Conservation (phyloP, 2,329 filamentous ascomycete genomes). For the Beauveria sp. region DNA sequence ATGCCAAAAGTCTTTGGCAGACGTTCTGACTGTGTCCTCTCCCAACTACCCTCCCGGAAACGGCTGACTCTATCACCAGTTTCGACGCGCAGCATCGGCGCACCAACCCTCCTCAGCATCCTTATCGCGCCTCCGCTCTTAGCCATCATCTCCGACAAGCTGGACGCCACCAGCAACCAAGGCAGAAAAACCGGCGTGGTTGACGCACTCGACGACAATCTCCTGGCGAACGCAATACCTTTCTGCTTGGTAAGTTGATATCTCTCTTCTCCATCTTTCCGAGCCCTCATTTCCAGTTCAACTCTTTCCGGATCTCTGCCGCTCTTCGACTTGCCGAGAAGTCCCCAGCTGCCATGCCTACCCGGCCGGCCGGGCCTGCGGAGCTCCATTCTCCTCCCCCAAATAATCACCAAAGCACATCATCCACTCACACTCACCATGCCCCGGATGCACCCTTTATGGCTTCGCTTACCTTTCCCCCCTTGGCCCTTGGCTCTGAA, state of each 20-base stretch:
- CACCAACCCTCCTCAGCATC: not conserved
- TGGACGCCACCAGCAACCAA: not conserved
- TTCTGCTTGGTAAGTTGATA: not conserved
- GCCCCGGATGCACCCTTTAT: not conserved
- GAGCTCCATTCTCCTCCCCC: not conserved
- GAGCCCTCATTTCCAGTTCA: not conserved
- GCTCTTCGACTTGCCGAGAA: not conserved
- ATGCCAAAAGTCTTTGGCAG: not conserved
- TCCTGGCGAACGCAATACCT: not conserved
- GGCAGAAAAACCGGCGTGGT: not conserved
- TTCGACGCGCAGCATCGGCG: not conserved
- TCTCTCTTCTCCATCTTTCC: not conserved
- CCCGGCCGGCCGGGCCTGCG: constrained; percentile 9
- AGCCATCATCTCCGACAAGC: not conserved
- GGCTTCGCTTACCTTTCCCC: constrained; percentile 3
- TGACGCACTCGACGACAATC: not conserved
- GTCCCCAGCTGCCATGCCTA: not conserved
- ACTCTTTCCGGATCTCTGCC: not conserved
- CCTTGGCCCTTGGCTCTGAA: not conserved
- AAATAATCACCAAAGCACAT: not conserved
- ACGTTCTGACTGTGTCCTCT: not conserved
- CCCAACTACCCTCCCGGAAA: not conserved
- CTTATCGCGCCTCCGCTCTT: constrained; percentile 1
- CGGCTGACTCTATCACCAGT: not conserved
- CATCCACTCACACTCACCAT: constrained; percentile 2